Evolutionary conservation across 2,329 filamentous ascomycete genomes (phyloP).

Genomic region (Phialemoniopsis sp.): DNA sequence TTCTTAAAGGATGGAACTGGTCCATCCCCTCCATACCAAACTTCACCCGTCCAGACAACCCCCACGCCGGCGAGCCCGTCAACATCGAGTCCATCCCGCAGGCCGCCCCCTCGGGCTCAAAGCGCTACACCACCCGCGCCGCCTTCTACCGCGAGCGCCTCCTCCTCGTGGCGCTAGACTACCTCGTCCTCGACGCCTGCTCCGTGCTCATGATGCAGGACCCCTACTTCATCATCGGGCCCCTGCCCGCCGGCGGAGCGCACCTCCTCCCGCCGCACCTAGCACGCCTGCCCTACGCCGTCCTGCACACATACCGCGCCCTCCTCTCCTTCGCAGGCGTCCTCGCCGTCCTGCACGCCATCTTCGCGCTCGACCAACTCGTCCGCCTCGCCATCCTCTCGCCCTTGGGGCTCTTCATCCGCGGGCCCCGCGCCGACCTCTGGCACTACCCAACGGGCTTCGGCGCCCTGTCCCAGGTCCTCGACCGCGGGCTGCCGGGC

Average conservation of each 20-base stretch:
- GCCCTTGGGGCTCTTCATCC: conserved; percentile 38
- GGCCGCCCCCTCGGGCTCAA: conserved; percentile 39
- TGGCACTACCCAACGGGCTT: conserved; percentile 53
- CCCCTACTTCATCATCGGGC: conserved; percentile 66
- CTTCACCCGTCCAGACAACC: conserved; percentile 34
- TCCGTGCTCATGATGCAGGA: conserved; percentile 70
- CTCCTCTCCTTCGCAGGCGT: conserved; percentile 52
- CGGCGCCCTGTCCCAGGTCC: conserved; percentile 49
- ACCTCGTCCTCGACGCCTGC: conserved; percentile 65
- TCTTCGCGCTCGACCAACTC: conserved; percentile 45
- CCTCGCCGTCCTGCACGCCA: conserved; percentile 53
- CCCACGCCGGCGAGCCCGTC: conserved; percentile 30
- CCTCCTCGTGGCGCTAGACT: conserved; percentile 46
- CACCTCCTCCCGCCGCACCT: conserved; percentile 39
- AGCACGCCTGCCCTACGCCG: conserved; percentile 28
- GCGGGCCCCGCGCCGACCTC: conserved; percentile 42
- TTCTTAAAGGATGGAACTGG: conserved; percentile 52
- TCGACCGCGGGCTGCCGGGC: conserved; percentile 69
- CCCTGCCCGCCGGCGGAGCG: conserved; percentile 25
- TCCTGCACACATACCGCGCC: conserved; percentile 50
- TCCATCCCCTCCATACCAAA: conserved; percentile 43
- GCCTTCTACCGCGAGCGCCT: conserved; percentile 42
- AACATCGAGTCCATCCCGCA: conserved; percentile 35
- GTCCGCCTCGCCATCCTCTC: conserved; percentile 1
- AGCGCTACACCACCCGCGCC: conserved; percentile 32